These are phyloP conservation scores for Kuraishia floccosa DNA, from an alignment of 805 yeast species.

Conservation along the genomic window DNA sequence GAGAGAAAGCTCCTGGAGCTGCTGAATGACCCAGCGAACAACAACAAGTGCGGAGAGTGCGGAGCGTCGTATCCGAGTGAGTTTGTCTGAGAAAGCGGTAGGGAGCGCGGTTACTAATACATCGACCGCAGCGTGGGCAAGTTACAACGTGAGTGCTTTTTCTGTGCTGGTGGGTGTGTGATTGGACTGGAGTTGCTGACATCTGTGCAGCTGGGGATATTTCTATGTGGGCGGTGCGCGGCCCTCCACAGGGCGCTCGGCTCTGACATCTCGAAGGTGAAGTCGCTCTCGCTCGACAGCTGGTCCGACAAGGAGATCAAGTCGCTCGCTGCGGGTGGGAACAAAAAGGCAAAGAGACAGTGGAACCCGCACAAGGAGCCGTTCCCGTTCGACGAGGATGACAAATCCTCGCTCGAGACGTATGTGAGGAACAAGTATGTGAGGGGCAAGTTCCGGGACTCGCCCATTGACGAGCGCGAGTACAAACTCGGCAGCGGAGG, in stretches of 20 bases:
- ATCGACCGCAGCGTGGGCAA: constrained; percentile 16
- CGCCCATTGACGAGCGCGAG: constrained; percentile 21
- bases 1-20: constrained; percentile 37
- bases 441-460: constrained; percentile 43
- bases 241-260: constrained; percentile 64
- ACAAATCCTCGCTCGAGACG: constrained; percentile 41
- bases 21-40: constrained; percentile 46
- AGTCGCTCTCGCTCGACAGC: constrained; percentile 60
- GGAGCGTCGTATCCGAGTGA: constrained; percentile 51
- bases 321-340: constrained; percentile 35
- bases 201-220: constrained; percentile 44
- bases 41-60: constrained; percentile 76
- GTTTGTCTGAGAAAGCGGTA: too few species aligned
- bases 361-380: constrained; percentile 67
- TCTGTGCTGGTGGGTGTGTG: too few species aligned
- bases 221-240: constrained; percentile 81
- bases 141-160: constrained; percentile 11
- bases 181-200: too few species aligned
- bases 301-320: constrained; percentile 55
- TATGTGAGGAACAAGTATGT: constrained; percentile 62
- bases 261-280: constrained; percentile 48
- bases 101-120: too few species aligned
- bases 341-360: constrained; percentile 40
- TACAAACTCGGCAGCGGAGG: constrained; percentile 16
- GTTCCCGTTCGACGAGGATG: constrained; percentile 70